A percentile compares a stretch with the other conserved stretches of the same genome.
Conservation (phyloP, 2,329 filamentous ascomycete genomes). For the Sclerotinia sclerotiorum region DNA sequence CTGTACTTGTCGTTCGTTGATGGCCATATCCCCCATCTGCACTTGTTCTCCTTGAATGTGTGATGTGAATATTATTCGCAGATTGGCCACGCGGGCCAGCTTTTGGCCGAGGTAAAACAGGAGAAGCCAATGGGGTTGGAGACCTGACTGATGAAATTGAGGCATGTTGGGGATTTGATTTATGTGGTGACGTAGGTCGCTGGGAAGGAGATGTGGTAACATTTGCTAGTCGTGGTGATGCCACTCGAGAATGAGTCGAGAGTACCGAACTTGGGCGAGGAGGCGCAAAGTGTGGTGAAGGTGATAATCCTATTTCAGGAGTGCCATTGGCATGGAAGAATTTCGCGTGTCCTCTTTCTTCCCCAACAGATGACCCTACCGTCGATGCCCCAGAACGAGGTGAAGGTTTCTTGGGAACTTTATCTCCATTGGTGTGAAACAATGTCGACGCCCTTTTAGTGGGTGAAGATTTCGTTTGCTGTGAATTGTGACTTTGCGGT, state of each 20-base stretch:
- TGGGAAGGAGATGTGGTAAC: conserved; percentile 24
- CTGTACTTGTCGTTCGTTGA: conserved; percentile 35
- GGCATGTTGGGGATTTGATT: conserved; percentile 40
- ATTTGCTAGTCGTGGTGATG: conserved; percentile 44
- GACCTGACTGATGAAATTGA: conserved; percentile 32
- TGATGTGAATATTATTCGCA: conserved; percentile 30
- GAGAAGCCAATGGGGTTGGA: conserved; percentile 32
- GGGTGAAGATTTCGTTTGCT: conserved; percentile 34
- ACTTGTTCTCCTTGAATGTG: conserved; percentile 30
- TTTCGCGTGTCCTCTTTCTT: conserved; percentile 50
- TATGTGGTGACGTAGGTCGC: conserved; percentile 50
- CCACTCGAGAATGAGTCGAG: conserved; percentile 48
- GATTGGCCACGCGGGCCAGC: conserved; percentile 31
- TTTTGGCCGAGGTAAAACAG: conserved; percentile 31
- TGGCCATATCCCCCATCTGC: conserved; percentile 32
- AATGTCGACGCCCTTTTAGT: conserved; percentile 45
- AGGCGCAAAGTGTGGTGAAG: conserved; percentile 42
- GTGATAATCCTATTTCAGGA: conserved; percentile 49
- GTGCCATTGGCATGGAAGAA: conserved; percentile 75
- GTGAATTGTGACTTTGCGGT: conserved; percentile 20
- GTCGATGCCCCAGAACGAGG: conserved; percentile 34
- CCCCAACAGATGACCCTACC: conserved; percentile 35
- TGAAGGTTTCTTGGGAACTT: conserved; percentile 41
- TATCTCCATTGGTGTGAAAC: conserved; percentile 52
- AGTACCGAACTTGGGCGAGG: conserved; percentile 48